Evolutionary conservation across 192 early-diverging fungal genomes (phyloP), one percentile per base, ranked within the genome.

Genomic region (Coemansia sp.): DNA sequence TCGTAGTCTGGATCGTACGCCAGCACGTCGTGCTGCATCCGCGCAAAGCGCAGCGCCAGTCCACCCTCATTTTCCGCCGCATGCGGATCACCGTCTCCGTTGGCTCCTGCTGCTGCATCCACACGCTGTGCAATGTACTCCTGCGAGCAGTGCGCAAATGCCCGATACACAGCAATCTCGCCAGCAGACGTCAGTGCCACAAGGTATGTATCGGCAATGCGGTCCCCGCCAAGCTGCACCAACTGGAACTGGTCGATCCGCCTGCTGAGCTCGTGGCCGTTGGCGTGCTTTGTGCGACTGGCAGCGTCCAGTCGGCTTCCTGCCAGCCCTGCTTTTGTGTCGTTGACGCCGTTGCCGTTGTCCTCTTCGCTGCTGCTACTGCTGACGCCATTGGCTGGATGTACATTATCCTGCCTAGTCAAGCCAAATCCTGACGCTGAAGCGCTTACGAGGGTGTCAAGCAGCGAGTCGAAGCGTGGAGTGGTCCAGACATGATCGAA

Each of bases 1-100:
- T 78, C 69, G 56, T 78, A 78, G 34, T 73, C 70, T 9, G 76
- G 76, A 24, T 65, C 67, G 22, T 78, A 78, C 6, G 70, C 76
- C 23, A 73, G 64, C 19, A 81, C 63, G 30, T 72, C 67, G n/a
- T 81, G 73, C 41, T 54, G 64, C 51, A 69, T 48, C 18, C 67
- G 70, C 10, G 27, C 44, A 58, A 74, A 74, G 16, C 72, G 78
- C 32, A 74, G 47, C 5, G 78, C 69, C 54, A 74, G 62, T 21
- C 7, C 52, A 5, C 21, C 41, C 56, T 69, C 71, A 54, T 53
- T 12, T n/a, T 56, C 56, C 18, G 21, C 47, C 38, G 30, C 9
- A 19, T 47, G 57, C 57, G 41, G 19, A 22, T 22, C 34, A 25
- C 7, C 34, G 22, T 28, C 34, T 7, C 28, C 28, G 3, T 31